phyloP scores from a whole-genome alignment of 1,284 basidiomycete genomes.

The Microbotryomycetes sp. region DNA sequence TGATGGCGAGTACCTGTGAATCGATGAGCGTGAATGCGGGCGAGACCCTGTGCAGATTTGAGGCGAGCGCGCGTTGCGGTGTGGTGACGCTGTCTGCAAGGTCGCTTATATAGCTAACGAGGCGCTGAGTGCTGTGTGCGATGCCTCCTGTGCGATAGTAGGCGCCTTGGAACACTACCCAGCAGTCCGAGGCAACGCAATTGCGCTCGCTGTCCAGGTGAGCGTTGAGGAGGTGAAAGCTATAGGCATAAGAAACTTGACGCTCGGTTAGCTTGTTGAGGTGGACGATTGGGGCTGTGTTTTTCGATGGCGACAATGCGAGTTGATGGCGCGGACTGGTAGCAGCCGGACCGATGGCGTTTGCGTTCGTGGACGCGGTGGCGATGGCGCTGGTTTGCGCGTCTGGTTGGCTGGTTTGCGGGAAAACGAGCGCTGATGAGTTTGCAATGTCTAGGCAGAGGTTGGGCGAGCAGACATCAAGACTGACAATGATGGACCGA shows the following conservation, averaged over 20 bases:
- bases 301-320: not conserved
- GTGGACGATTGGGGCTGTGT: not conserved
- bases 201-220: not conserved
- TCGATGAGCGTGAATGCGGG: not conserved
- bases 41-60: not conserved
- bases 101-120: not conserved
- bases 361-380: too few relatives aligned
- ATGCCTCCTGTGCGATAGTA: not conserved
- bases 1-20: not conserved
- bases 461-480: not conserved
- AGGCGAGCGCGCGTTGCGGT: not conserved
- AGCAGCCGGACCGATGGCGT: not conserved
- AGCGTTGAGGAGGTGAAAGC: not conserved
- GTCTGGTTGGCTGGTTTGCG: too few relatives aligned
- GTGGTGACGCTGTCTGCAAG: not conserved
- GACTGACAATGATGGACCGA: not conserved
- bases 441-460: too few relatives aligned
- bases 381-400: too few relatives aligned
- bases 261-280: not conserved
- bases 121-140: not conserved
- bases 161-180: not conserved
- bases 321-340: not conserved
- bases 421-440: too few relatives aligned
- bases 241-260: not conserved
- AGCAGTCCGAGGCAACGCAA: not conserved